Evolutionary conservation across 371 early-diverging fungal species (phyloP).

Genomic region (Actinomucor elegans): DNA sequence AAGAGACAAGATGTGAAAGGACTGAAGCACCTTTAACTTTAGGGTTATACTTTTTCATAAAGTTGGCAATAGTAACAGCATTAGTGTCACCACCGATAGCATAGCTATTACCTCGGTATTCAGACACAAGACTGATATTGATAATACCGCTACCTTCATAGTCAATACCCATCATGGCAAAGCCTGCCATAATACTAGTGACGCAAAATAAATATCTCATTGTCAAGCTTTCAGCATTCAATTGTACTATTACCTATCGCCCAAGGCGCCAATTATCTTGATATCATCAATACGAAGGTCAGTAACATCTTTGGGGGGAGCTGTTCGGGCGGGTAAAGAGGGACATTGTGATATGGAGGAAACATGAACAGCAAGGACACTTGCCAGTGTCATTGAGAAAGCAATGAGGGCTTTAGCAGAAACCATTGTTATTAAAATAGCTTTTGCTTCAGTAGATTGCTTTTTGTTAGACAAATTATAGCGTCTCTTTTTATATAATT

Average conservation of each 20-base stretch:
- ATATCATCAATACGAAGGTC: slow-evolving; percentile 31
- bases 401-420: neutral
- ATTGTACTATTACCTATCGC: slow-evolving; percentile 13
- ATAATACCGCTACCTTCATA: slow-evolving; percentile 10
- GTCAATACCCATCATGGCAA: slow-evolving; percentile 24
- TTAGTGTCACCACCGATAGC: slow-evolving; percentile 31
- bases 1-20: slow-evolving; percentile 20
- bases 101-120: slow-evolving; percentile 36
- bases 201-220: neutral
- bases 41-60: slow-evolving; percentile 27
- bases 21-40: slow-evolving; percentile 26
- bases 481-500: too few relatives aligned
- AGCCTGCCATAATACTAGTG: slow-evolving; percentile 32
- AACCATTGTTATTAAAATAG: neutral
- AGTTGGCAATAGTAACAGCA: slow-evolving; percentile 28
- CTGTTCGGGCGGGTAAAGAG: slow-evolving; percentile 3
- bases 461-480: too few relatives aligned
- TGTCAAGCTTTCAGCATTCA: neutral
- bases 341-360: slow-evolving; percentile 16
- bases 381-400: neutral
- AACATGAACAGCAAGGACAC: slow-evolving; percentile 2
- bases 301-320: slow-evolving; percentile 18
- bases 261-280: slow-evolving; percentile 23
- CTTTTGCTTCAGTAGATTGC: neutral
- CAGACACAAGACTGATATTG: slow-evolving; percentile 12